phyloP scores from a whole-genome alignment of 352 stramenopile species.

The Phytophthora sp. region DNA sequence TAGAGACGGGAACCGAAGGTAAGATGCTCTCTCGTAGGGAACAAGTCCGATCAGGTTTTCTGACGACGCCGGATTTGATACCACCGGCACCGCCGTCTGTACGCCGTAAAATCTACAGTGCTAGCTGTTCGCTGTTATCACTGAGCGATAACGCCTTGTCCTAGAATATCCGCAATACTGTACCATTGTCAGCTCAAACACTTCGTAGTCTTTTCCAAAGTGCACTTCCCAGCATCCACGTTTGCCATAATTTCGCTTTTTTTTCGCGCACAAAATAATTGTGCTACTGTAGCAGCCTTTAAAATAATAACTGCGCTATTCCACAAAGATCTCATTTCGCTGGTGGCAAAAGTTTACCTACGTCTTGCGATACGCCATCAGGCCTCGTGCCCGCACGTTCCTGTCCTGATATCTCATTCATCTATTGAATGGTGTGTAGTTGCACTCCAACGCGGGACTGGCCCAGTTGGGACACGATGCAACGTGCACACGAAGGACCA shows the following conservation, averaged over 20 bases:
- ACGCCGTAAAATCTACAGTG: no score
- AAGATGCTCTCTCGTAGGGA: constrained; percentile 11
- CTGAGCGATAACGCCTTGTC: constrained; percentile 9
- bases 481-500: constrained; percentile 29
- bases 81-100: neutral
- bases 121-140: no score
- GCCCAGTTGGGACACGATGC: constrained; percentile 18
- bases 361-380: constrained; percentile 25
- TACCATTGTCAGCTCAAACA: no score
- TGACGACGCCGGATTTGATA: no score
- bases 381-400: constrained; percentile 7
- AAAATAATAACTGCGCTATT: neutral
- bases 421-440: no score
- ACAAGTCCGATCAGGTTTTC: no score
- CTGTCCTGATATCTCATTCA: constrained; percentile 32
- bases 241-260: neutral
- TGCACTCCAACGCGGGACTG: constrained; percentile 11
- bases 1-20: neutral
- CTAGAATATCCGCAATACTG: neutral
- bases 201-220: neutral
- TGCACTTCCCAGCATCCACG: no score
- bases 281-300: no score
- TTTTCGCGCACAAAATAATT: no score
- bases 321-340: constrained; percentile 18
- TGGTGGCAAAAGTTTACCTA: constrained; percentile 32